Base-by-base conservation (phyloP, 176 grass and related monocot species). In the Cenchrus americanus region DNA sequence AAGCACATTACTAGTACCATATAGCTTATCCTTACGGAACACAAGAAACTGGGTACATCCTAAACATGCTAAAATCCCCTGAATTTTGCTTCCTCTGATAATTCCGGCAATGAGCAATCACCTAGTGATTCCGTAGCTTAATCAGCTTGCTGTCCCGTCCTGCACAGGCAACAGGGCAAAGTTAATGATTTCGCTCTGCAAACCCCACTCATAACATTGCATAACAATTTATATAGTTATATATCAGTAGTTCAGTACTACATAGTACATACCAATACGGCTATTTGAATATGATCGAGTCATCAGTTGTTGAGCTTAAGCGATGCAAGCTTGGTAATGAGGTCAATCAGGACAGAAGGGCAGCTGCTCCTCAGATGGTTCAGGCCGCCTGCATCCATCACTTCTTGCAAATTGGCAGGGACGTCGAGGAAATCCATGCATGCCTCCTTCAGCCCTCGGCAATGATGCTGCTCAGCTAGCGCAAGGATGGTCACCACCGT, bases 401-500 rank as follows among this genome's bases (percentile, higher is more conserved):
- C 68, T 14, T 71, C 11, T 15, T 48, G 5, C 2, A 71, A 21
- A 71, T 71, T n/a, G 8, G 42, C n/a, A 48, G 68, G 68, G 67
- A 3, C 47, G 21, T 70, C 19, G 5, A 70, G 42, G 43, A 71
- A 71, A 0, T 71, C 43, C 68, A 71, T 1, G n/a, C 68, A 71
- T 3, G 11, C 68, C 11, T 71, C n/a, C n/a, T 71, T 71, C 10
- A 71, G 68, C 5, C 1, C 21, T 4, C 0, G 4, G n/a, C 68
- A 71, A 1, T 24, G 21, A 10, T 71, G 43, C 68, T 71, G 12
- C 43, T 5, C 21, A 30, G 27, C 27, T 30, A 30, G 27, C 27
- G 27, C 27, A 48, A 87, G 85, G 76, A 87, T n/a, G 72, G 40
- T 54, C 40, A 73, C 58, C 23, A 73, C 85, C 0, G 68, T 80